These are phyloP conservation scores for Astraeus odoratus DNA, from an alignment of 768 basidiomycete genomes.

Conservation along the genomic window DNA sequence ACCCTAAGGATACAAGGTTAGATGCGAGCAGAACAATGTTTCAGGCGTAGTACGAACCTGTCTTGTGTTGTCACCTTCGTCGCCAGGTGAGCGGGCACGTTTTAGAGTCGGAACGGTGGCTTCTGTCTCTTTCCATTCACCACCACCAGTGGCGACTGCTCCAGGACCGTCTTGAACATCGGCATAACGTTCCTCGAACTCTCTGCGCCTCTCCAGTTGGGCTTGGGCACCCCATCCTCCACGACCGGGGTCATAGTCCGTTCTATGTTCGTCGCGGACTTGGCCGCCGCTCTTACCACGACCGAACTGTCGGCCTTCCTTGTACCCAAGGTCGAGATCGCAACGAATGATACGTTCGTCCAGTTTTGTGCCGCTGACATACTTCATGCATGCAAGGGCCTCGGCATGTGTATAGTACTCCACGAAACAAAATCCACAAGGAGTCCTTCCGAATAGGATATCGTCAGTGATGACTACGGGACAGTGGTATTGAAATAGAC, in stretches of 20 bases:
- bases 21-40: slow-evolving; percentile 4
- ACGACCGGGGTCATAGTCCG: slow-evolving; percentile 94
- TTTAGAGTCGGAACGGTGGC: slow-evolving; percentile 43
- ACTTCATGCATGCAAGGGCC: slow-evolving; percentile 87
- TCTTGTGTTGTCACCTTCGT: slow-evolving; percentile 57
- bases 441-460: slow-evolving; percentile 50
- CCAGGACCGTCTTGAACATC: slow-evolving; percentile 76
- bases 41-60: slow-evolving; percentile 35
- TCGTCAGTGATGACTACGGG: slow-evolving; percentile 3
- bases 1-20: slow-evolving; percentile 30
- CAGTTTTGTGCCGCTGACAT: slow-evolving; percentile 96
- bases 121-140: slow-evolving; percentile 74
- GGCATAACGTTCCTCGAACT: slow-evolving; percentile 81
- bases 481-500: not conserved
- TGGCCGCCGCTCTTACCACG: slow-evolving; percentile 97
- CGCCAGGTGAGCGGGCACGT: slow-evolving; percentile 70
- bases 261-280: slow-evolving; percentile 91
- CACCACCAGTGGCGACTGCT: slow-evolving; percentile 78
- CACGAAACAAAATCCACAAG: slow-evolving; percentile 93
- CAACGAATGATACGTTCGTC: slow-evolving; percentile 98
- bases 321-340: slow-evolving; percentile 94
- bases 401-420: slow-evolving; percentile 94
- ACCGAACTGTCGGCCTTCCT: slow-evolving; percentile 95
- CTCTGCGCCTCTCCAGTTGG: slow-evolving; percentile 69
- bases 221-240: slow-evolving; percentile 93